These are phyloP conservation scores for Candida nanaspora DNA, from an alignment of 805 yeast species.

Conservation along the genomic window DNA sequence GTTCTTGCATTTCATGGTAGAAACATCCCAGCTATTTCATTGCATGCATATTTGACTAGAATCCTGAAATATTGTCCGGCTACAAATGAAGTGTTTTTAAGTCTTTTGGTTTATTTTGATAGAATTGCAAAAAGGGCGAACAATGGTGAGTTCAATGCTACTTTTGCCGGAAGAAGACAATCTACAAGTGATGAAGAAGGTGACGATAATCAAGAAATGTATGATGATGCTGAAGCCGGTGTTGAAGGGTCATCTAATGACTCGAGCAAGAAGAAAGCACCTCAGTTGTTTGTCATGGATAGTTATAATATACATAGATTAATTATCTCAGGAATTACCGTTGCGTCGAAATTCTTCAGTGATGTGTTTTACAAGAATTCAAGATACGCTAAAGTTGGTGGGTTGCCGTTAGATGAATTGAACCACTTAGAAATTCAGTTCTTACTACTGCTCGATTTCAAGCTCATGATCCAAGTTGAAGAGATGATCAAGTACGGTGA, in stretches of 20 bases:
- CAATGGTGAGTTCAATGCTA: constrained; percentile 28
- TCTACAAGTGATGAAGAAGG: constrained; percentile 4
- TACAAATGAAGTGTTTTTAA: constrained; percentile 92
- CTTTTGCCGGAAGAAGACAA: constrained; percentile 7
- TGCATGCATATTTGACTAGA: constrained; percentile 83
- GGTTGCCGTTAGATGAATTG: constrained; percentile 86
- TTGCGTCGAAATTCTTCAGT: constrained; percentile 88
- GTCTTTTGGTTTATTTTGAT: constrained; percentile 89
- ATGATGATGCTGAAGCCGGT: constrained; percentile 12
- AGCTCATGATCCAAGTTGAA: constrained; percentile 78
- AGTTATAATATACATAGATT: constrained; percentile 91
- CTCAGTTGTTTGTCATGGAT: constrained; percentile 78
- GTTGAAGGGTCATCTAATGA: constrained; percentile 6
- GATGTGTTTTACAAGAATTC: constrained; percentile 93
- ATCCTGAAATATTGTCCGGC: constrained; percentile 96
- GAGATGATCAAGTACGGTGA: constrained; percentile 91
- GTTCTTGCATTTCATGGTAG: constrained; percentile 92
- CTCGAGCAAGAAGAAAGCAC: not conserved
- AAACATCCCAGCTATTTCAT: constrained; percentile 90
- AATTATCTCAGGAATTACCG: constrained; percentile 91
- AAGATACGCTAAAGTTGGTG: constrained; percentile 93
- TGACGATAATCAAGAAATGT: constrained; percentile 18
- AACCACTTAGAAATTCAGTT: constrained; percentile 91
- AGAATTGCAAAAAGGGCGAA: constrained; percentile 83
- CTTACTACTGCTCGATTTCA: constrained; percentile 75